Base-by-base conservation (phyloP, 2,329 filamentous ascomycete genomes). In the Aspergillus clavatus region DNA sequence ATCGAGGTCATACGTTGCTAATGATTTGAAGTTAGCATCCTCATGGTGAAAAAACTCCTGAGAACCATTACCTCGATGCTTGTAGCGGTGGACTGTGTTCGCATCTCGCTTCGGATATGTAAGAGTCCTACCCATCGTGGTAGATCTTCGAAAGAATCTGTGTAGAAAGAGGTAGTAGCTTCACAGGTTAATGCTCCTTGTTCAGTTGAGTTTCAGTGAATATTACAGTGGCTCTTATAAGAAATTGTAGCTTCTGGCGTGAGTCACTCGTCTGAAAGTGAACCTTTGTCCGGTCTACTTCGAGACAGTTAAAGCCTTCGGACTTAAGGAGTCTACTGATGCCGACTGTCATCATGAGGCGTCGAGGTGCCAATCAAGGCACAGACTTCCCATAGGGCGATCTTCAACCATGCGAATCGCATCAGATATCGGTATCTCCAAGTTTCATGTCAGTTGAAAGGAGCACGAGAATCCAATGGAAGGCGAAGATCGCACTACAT, bases 1-100 rank as follows among this genome's bases (percentile, higher is more conserved):
- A 38, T 80, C 73, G 40, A 85, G 76, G 45, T 87, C 81, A 62
- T 95, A 94, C 40, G 76, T 77, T 40, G 80, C 85, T 89, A 18
- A 38, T 37, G 1, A 16, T 35, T 33, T 51, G 57, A 40, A 52
- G 47, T 29, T 46, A 37, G 38, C 42, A 23, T 21, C 26, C 16
- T 35, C 28, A 10, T n/a, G n/a, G n/a, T n/a, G n/a, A n/a, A n/a
- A n/a, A n/a, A n/a, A n/a, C n/a, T n/a, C 38, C 23, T 10, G 16
- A 16, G 26, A 24, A 24, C 4, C 23, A 24, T 24, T 24, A 83
- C 83, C 84, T 70, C 81, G 74, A 49, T 79, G 72, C 55, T 79
- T 79, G 57, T 84, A 79, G 21, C 85, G 77, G 54, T 86, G 86
- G 52, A 87, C 78, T 21, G 79, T 84, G 67, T 82, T 86, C 55